A percentile compares a stretch with the other conserved stretches of the same genome.
Conservation (phyloP, 345 rosid species). For the Moringa oleifera region DNA sequence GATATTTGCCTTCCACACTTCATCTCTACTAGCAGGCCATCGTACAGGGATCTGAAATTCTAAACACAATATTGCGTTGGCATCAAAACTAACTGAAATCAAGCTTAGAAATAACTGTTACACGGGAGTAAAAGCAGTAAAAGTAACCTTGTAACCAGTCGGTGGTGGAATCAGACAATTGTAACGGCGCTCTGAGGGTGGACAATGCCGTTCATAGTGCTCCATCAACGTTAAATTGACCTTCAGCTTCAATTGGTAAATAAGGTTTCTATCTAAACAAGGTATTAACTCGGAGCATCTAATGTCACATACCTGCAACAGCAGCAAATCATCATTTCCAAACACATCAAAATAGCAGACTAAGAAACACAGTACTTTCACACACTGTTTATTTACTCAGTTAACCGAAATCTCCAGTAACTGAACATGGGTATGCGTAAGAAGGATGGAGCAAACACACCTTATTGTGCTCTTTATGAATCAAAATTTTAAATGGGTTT, state of each 20-base stretch:
- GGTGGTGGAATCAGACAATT: conserved; percentile 96
- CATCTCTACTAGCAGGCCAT: conserved; percentile 97
- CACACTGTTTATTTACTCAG: neutral
- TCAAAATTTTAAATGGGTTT: too few relatives aligned
- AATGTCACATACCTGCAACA: conserved; percentile 65
- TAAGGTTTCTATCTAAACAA: conserved; percentile 80
- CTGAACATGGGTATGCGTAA: too few relatives aligned
- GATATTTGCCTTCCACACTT: conserved; percentile 94
- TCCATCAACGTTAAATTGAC: conserved; percentile 82
- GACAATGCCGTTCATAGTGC: conserved; percentile 94
- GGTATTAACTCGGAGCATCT: conserved; percentile 85
- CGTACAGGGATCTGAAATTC: conserved; percentile 81
- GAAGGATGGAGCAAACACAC: too few relatives aligned
- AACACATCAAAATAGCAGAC: too few relatives aligned
- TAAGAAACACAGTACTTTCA: neutral
- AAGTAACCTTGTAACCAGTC: conserved; percentile 74
- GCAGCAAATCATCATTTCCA: conserved; percentile 6
- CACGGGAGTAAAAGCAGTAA: conserved; percentile 4
- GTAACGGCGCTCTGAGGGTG: conserved; percentile 75
- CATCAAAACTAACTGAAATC: conserved; percentile 30
- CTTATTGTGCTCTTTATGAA: too few relatives aligned
- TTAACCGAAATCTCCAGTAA: too few relatives aligned
- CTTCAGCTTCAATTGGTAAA: conserved; percentile 73
- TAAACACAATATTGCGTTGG: conserved; percentile 27
- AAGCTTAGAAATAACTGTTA: conserved; percentile 5